These are phyloP conservation scores for Fusarium sarcochroum DNA, from an alignment of 2,329 filamentous ascomycete genomes.

Conservation along the genomic window DNA sequence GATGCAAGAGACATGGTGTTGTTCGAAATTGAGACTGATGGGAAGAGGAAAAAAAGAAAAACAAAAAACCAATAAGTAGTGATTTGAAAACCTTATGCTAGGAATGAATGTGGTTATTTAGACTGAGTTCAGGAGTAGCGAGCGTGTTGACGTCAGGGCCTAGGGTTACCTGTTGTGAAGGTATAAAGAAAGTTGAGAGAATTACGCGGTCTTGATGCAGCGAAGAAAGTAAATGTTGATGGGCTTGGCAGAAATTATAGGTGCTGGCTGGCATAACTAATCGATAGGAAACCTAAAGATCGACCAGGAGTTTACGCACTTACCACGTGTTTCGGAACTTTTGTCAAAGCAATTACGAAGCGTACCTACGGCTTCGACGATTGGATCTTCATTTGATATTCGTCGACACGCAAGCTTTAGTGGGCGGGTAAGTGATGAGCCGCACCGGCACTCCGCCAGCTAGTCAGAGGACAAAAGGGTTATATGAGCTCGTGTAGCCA, in stretches of 20 bases:
- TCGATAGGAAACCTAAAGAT: background rate
- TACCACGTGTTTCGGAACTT: slow-evolving; percentile 1
- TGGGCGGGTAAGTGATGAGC: slow-evolving; percentile 22
- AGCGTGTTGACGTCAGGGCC: background rate
- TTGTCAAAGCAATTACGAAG: slow-evolving; percentile 20
- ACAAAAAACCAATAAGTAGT: background rate
- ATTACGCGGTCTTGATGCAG: background rate
- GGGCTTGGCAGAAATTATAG: slow-evolving; percentile 25
- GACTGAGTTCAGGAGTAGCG: background rate
- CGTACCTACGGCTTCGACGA: slow-evolving; percentile 5
- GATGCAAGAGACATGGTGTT: background rate
- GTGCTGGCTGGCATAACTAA: background rate
- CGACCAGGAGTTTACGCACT: slow-evolving; percentile 9
- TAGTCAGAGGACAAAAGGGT: background rate
- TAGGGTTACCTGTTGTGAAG: background rate
- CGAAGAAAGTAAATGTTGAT: background rate
- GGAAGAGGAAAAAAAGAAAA: background rate
- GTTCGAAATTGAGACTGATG: too few species aligned
- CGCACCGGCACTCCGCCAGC: background rate
- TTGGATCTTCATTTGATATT: slow-evolving; percentile 24
- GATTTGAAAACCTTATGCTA: too few species aligned
- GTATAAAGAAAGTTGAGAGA: too few species aligned
- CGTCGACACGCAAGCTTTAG: slow-evolving; percentile 26
- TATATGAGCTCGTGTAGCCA: background rate
- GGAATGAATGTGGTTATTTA: too few species aligned